Conservation (phyloP, 306 rosid species). For the Inga leiocalycina region DNA sequence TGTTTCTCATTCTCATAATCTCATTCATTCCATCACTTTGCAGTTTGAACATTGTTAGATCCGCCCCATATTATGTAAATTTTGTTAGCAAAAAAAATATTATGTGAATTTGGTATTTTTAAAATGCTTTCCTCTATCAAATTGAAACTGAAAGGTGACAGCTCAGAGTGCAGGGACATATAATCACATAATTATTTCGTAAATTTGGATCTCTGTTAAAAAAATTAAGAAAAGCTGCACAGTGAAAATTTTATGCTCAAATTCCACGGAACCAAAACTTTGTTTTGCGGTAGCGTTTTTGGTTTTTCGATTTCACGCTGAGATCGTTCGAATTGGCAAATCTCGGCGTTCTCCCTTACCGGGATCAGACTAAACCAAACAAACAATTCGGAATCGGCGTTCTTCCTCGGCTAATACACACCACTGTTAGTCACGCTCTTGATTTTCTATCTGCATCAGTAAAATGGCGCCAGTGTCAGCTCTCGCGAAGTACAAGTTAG, state of each 20-base stretch:
- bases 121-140: accelerated
- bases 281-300: neutral
- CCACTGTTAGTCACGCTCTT: neutral
- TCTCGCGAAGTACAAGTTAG: constrained; percentile 63
- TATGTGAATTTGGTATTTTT: neutral
- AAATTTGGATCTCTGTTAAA: neutral
- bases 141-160: neutral
- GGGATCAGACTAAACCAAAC: neutral
- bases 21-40: neutral
- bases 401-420: constrained; percentile 4
- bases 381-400: neutral
- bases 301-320: neutral
- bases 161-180: neutral
- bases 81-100: too few relatives aligned
- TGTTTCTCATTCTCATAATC: too few relatives aligned
- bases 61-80: neutral
- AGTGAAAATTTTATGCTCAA: neutral
- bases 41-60: neutral
- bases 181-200: neutral
- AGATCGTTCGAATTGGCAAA: neutral
- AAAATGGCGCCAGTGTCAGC: constrained; percentile 68
- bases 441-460: neutral
- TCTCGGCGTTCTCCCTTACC: neutral
- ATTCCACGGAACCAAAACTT: neutral
- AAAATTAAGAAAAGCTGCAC: neutral